Base-by-base conservation (phyloP, 192 early-diverging fungal genomes). In the Lunasporangiospora selenospora region DNA sequence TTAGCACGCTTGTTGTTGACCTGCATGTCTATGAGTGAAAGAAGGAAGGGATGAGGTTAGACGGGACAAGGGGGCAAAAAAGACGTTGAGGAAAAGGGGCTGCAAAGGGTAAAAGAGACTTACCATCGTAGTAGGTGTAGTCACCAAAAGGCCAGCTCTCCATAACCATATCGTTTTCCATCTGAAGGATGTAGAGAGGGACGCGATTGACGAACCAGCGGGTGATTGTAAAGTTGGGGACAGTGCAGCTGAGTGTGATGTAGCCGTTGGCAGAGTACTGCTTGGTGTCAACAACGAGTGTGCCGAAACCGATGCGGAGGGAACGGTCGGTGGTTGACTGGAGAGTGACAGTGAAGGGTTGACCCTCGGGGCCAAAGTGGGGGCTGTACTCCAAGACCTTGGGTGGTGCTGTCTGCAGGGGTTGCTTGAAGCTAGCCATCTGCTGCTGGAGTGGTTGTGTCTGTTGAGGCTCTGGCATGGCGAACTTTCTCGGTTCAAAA, bases 271-370 rank as follows among this genome's bases (percentile, higher is more conserved):
- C 65, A 19, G 65, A 75, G 39, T 79, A 71, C 31, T 79, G 81
- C 33, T 79, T 80, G 2, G 81, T 83, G 23, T 83, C 81, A 10
- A 83, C 77, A 16, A 81, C 75, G 13, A 83, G 53, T 6, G 65
- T 63, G n/a, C 81, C 81, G 46, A 83, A 83, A 8, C 61, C 79
- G 9, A 83, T 47, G n/a, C 80, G 80, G 34, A 83, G 63, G n/a
- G 62, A 21, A 11, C 42, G 58, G 9, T 64, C 51, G 24, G 75
- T 30, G 33, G 39, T 53, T 18, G 42, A 50, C 36, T 82, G 77
- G 7, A 82, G 47, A 21, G 76, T 67, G 6, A 77, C 77, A 9
- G 73, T 67, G 37, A 82, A 50, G 1, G 55, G 62, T 18, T 70
- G 64, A 12, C 45, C 53, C 7, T 63, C 75, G 32, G 57, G 55